phyloP scores from a whole-genome alignment of 495 filamentous ascomycete genomes.

The Trichoderma reesei region DNA sequence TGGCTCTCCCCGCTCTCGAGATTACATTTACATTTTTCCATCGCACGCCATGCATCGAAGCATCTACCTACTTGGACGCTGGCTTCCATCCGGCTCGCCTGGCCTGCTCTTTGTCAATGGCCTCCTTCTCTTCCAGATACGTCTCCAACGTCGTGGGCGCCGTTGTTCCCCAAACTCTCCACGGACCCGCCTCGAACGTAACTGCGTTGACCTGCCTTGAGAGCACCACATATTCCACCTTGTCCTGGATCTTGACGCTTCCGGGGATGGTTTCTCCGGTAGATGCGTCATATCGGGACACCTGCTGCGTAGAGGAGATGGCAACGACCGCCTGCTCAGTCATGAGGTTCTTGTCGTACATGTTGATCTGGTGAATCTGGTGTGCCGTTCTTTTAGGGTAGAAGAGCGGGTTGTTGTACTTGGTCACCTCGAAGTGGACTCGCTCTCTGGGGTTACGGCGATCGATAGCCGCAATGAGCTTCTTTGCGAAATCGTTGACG shows the following conservation, averaged over 20 bases:
- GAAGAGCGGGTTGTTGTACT: constrained; percentile 37
- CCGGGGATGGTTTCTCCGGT: constrained; percentile 28
- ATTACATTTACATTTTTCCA: too few relatives aligned
- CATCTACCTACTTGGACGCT: neutral
- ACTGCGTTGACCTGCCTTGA: constrained; percentile 4
- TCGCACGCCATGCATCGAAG: too few relatives aligned
- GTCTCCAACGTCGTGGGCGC: constrained; percentile 5
- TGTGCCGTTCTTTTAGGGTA: constrained; percentile 53
- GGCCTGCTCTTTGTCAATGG: constrained; percentile 5
- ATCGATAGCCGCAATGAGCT: constrained; percentile 47
- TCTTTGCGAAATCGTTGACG: constrained; percentile 46
- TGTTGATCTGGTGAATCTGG: constrained; percentile 34
- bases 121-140: neutral
- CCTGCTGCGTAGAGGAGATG: constrained; percentile 57
- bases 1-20: too few relatives aligned
- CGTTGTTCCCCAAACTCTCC: constrained; percentile 8
- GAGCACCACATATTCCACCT: constrained; percentile 12
- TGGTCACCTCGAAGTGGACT: constrained; percentile 57
- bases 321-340: constrained; percentile 65
- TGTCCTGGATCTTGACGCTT: constrained; percentile 30
- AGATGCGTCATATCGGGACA: constrained; percentile 31
- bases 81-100: constrained; percentile 5
- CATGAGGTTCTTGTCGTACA: constrained; percentile 26
- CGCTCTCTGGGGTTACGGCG: constrained; percentile 36
- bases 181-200: neutral